Evolutionary conservation across 768 basidiomycete genomes (phyloP), one percentile per base, ranked within the genome.

Genomic region (Naganishia friedmannii): DNA sequence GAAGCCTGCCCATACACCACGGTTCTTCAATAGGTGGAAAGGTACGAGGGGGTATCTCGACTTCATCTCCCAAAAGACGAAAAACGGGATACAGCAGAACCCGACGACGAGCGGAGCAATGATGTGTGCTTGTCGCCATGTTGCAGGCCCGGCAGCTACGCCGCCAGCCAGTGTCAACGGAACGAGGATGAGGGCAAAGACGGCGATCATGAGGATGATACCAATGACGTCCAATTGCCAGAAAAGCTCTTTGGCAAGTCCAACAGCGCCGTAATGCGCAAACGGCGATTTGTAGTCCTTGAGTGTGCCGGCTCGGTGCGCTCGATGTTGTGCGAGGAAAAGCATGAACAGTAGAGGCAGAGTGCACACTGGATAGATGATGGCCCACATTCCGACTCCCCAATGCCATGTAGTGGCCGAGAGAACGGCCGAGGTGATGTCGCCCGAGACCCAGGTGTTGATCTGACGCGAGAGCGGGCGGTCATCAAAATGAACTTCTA

Each of bases 151-250:
- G 57, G 29, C 32, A 3, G 60, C 37, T 9, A 63, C 39, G 10
- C 60, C 60, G 53, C 76, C 76, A 6, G 78, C 81, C 29, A 82
- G 72, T 0, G 29, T 55, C 7, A 55, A 29, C 1, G 32, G 54
- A 17, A 34, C 29, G 54, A 55, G 32, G 4, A 55, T 75, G n/a
- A 82, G 65, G 2, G 75, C 66, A 26, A 80, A 71, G 12, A 72
- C 65, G 3, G 73, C 77, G 48, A 72, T 68, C 48, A 78, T 68
- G n/a, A 82, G 73, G 65, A 82, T 69, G 17, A 80, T 56, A 26
- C 81, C 81, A 57, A 80, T 60, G 53, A 80, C 69, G 68, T 82
- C 81, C 26, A 79, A 57, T 65, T 82, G 77, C 77, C 77, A 78
- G 73, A 79, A 78, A 17, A 82, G 68, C 21, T 72, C 70, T 26